A percentile compares a stretch with the other conserved stretches of the same genome.
These are phyloP conservation scores for Candida pseudocylindracea DNA, from an alignment of 1,139 yeast genomes.

Conservation along the genomic window DNA sequence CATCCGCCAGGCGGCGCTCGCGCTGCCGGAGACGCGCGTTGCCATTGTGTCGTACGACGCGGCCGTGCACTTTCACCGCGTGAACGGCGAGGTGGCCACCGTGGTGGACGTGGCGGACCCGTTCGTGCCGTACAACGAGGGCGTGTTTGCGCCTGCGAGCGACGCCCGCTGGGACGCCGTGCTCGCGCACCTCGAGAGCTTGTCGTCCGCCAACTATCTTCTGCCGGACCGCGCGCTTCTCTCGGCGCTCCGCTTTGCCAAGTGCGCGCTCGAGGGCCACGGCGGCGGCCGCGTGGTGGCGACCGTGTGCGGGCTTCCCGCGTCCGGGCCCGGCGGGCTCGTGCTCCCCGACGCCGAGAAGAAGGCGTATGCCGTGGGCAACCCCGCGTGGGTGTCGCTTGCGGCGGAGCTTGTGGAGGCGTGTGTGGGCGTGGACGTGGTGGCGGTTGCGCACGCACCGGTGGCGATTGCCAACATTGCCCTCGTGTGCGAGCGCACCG, in stretches of 20 bases:
- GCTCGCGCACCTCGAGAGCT: conserved; percentile 22
- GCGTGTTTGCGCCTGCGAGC: conserved; percentile 61
- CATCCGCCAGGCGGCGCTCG: conserved; percentile 32
- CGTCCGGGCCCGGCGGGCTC: conserved; percentile 72
- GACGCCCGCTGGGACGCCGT: conserved; percentile 54
- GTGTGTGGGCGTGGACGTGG: conserved; percentile 60
- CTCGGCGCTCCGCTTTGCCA: conserved; percentile 44
- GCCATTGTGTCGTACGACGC: conserved; percentile 66
- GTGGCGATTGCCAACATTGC: conserved; percentile 64
- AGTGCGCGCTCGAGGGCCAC: conserved; percentile 31
- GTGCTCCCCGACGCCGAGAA: conserved; percentile 33
- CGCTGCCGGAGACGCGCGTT: conserved; percentile 7
- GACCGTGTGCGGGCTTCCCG: conserved; percentile 47
- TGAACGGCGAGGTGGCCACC: conserved; percentile 15
- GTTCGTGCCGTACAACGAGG: conserved; percentile 59
- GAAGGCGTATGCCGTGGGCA: conserved; percentile 30
- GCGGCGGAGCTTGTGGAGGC: conserved; percentile 31
- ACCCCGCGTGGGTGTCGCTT: conserved; percentile 37
- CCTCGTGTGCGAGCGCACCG: conserved; percentile 41
- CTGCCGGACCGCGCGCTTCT: conserved; percentile 50
- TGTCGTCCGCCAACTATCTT: conserved; percentile 7
- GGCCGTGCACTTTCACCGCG: conserved; percentile 42
- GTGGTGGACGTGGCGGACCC: conserved; percentile 46
- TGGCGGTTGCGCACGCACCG: conserved; percentile 40
- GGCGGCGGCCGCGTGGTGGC: conserved; percentile 75